Base-by-base conservation (phyloP, 2,329 filamentous ascomycete genomes). In the Hirsutella thompsonii region DNA sequence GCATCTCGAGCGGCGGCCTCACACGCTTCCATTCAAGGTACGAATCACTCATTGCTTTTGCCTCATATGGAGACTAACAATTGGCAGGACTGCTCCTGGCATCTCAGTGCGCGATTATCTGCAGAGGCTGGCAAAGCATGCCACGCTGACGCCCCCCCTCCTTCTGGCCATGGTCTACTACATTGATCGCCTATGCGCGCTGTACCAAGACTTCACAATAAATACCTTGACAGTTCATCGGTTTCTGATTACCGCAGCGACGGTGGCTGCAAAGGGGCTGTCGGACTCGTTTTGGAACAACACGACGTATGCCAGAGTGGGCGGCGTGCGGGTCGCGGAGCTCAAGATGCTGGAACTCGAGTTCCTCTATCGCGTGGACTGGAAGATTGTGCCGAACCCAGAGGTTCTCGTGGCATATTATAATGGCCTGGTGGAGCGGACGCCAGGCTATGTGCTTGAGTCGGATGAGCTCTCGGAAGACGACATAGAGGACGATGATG, bases 151-250 rank as follows among this genome's bases (percentile, higher is more conserved):
- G 6, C 89, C 92, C 11, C 90, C 92, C 1, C 82, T 98, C 39
- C 72, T 98, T n/a, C 76, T 98, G 29, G 92, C 89, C 51, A 96
- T 98, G 87, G 92, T 98, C 43, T 98, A 93, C 58, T 98, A 96
- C 55, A 96, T 98, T 54, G 92, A 98, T 63, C 81, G 88, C 26
- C 73, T 98, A 19, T 98, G 90, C 61, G 81, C 85, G 10, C 70
- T 94, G 44, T 98, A 95, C 58, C 83, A 86, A 3, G 84, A 90
- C 37, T 98, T 98, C 60, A 95, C 89, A 21, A 93, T 98, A 51
- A 94, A 89, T 57, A 94, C 87, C 37, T 70, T 98, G 18, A 98
- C 92, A 0, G 90, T 98, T 3, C 92, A 98, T 64, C 88, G 92
- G 8, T 98, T 96, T 55, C 74, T 98, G 9, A 98, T 98, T 50